Conservation (phyloP, 257 asterid species). For the Dorcoceras hygrometricum region DNA sequence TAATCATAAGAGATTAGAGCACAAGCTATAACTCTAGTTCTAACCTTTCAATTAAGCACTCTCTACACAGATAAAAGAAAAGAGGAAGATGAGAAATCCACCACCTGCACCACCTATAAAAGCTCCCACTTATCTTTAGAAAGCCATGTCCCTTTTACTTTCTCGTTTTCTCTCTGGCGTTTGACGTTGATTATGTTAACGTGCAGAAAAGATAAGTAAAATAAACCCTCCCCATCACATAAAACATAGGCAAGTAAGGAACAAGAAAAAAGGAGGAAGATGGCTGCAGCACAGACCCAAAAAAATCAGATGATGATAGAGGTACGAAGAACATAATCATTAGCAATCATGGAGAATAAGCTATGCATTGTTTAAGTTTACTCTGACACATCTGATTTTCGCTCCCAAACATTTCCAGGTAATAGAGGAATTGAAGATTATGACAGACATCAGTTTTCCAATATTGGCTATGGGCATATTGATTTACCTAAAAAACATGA, state of each 20-base stretch:
- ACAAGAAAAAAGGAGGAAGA: conserved; percentile 33
- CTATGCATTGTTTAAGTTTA: conserved; percentile 4
- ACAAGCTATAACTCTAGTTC: conserved; percentile 27
- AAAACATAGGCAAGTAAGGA: conserved; percentile 36
- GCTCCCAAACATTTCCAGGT: conserved; percentile 39
- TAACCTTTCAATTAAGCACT: conserved; percentile 23
- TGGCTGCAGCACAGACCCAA: conserved; percentile 51
- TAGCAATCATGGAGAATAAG: conserved; percentile 24
- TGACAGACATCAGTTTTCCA: conserved; percentile 61
- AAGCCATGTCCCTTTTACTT: conserved; percentile 20
- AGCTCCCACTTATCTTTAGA: conserved; percentile 32
- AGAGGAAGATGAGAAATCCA: conserved; percentile 30
- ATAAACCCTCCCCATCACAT: conserved; percentile 27
- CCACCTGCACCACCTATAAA: conserved; percentile 50
- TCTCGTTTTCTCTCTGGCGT: conserved; percentile 26
- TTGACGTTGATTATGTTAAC: conserved; percentile 28
- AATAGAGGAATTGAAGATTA: conserved; percentile 65
- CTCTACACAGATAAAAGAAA: conserved; percentile 18
- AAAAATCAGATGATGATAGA: conserved; percentile 50
- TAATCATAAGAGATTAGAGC: conserved; percentile 33
- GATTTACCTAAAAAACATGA: conserved; percentile 79
- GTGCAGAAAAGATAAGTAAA: conserved; percentile 21
- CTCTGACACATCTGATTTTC: conserved; percentile 20
- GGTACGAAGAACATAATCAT: conserved; percentile 49
- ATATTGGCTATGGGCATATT: conserved; percentile 70